Base-by-base conservation (phyloP, 2,329 filamentous ascomycete species). In the Ceratocystiopsis brevicomis region DNA sequence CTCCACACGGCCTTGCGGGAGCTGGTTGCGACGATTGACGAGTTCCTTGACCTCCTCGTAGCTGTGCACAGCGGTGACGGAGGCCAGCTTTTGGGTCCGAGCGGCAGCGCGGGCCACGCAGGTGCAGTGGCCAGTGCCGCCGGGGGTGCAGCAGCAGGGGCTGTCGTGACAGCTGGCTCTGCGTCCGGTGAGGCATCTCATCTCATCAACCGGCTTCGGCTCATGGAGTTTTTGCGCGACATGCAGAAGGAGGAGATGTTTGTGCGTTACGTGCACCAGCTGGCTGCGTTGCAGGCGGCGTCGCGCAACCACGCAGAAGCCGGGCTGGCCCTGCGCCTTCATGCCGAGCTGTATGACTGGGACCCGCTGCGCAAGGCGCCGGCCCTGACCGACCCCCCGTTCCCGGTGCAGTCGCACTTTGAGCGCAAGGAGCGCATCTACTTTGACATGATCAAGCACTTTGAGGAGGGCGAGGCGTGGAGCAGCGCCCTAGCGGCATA, bases 241-340 rank as follows among this genome's bases (percentile, higher is more conserved):
- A 93, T 95, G 80, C 83, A 92, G 51, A 93, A 93, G 55, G 86
- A 94, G 57, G 87, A 95, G 54, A 94, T 95, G 45, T 96, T 94
- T 59, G 81, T 94, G 50, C 80, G 86, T 50, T 95, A 96, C 54
- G 87, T 96, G 14, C 88, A 96, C 56, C 86, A 95, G 58, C 69
- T 96, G 17, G 83, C 86, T 3, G 66, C 76, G 36, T 66, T 90
- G 13, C 88, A 96, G 57, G 70, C 73, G 10, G 73, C 78, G 37
- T 72, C 81, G 4, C 70, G 80, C 45, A 90, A 94, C 53, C 75
- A 78, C 49, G 82, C 85, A 0, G 87, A 95, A 60, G 88, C 88
- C 14, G 90, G 86, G 13, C 69, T 96, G 48, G 86, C 87, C 4
- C 68, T 96, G 35, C 79, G 85, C 37, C 73, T 96, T 44, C 90